Base-by-base conservation (phyloP, 192 early-diverging fungal genomes). In the Coemansia sp. region DNA sequence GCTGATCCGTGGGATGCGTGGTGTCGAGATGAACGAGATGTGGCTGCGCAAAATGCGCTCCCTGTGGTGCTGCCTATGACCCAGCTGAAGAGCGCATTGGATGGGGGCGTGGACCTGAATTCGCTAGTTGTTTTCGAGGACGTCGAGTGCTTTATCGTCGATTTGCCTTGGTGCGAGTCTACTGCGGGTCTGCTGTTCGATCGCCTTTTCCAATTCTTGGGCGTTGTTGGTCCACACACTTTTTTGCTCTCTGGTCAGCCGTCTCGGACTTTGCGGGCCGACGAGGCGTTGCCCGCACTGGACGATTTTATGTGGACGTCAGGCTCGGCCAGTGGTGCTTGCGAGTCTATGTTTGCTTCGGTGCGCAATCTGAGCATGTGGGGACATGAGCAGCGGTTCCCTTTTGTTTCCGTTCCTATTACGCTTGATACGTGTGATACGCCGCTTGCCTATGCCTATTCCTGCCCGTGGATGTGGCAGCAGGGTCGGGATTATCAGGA, bases 71-170 rank as follows among this genome's bases (percentile, higher is more conserved):
- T 66, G 12, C 36, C 65, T 6, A 59, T 53, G 28, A 13, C 23
- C 4, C 23, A 18, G 7, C 28, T 66, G 31, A 25, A 41, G 48
- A 42, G 9, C 18, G 9, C 21, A 35, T 26, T 42, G 6, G 14
- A 8, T 16, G 13, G 41, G 0, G 31, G 11, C 13, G 26, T 59
- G 38, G 76, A 78, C 35, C 66, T 67, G 60, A 66, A 73, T 45
- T 36, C 64, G 6, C 52, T 78, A 10, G 53, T 55, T 11, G 43
- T 78, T 13, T 78, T 78, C 42, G 76, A 78, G 41, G 76, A 78
- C 18, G 60, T 78, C 2, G 65, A 66, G 66, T 63, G 62, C 8
- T 69, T 69, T 59, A 64, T 78, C n/a, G 56, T 56, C 8, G 76
- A 78, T 33, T 35, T 73, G 35, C 37, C 45, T 23, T 72, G 63